These are phyloP conservation scores for Aspergillus nidulans DNA, from an alignment of 495 filamentous ascomycete species.

Conservation along the genomic window DNA sequence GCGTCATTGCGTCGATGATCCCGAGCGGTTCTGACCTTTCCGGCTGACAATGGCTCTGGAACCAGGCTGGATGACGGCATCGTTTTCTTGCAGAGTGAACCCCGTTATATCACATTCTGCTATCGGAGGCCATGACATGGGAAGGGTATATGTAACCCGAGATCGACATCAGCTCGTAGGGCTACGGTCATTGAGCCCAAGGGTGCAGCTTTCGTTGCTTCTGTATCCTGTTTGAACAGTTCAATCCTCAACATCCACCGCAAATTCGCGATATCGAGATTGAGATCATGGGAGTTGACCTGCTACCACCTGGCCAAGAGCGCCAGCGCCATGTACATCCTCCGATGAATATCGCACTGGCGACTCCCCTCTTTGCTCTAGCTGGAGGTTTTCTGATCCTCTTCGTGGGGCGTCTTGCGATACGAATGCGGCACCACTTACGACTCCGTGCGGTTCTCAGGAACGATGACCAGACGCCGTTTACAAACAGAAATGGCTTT, in stretches of 20 bases:
- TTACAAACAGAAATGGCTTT: slow-evolving; percentile 12
- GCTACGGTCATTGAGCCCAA: not conserved
- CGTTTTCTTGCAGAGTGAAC: not conserved
- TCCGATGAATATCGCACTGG: slow-evolving; percentile 35
- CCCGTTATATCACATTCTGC: slow-evolving; percentile 2
- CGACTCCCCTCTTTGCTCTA: slow-evolving; percentile 32
- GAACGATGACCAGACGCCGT: slow-evolving; percentile 23
- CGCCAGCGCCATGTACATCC: slow-evolving; percentile 26
- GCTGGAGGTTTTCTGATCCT: slow-evolving; percentile 24
- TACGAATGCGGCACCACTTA: slow-evolving; percentile 26
- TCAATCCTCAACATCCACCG: not conserved
- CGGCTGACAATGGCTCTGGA: not conserved
- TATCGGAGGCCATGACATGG: not conserved
- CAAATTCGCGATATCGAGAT: not conserved
- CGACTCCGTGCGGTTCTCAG: slow-evolving; percentile 21
- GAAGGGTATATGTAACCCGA: not conserved
- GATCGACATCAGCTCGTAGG: not conserved
- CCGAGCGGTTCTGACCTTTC: not conserved
- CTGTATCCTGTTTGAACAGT: not conserved
- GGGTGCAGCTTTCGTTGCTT: slow-evolving; percentile 6
- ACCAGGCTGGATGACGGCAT: slow-evolving; percentile 20
- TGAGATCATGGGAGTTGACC: slow-evolving; percentile 22
- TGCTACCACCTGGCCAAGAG: slow-evolving; percentile 12
- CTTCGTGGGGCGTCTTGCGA: slow-evolving; percentile 23
- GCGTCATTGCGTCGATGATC: not conserved